Evolutionary conservation across 1,284 basidiomycete genomes (phyloP).

Genomic region (Papiliotrema fonsecae): DNA sequence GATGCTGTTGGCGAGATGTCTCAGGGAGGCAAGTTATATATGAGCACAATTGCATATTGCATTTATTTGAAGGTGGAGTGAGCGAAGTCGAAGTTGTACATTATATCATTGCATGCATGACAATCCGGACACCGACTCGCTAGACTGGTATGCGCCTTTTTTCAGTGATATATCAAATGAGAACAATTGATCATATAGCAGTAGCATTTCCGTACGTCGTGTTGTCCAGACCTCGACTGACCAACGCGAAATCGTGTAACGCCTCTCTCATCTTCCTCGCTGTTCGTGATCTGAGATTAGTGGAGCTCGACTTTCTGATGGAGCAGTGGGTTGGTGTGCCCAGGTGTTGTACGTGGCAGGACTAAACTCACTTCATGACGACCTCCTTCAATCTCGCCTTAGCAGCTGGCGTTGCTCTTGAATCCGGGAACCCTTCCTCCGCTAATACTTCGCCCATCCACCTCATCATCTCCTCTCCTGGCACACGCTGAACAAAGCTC

Average conservation of each 20-base stretch:
- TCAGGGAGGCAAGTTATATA: slow-evolving; percentile 21
- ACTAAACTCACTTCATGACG: slow-evolving; percentile 57
- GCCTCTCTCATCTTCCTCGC: slow-evolving; percentile 47
- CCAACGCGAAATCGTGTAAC: slow-evolving; percentile 49
- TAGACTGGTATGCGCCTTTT: too few species aligned
- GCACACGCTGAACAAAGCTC: slow-evolving; percentile 57
- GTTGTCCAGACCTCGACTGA: slow-evolving; percentile 44
- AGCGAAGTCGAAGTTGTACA: too few species aligned
- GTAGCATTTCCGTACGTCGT: slow-evolving; percentile 48
- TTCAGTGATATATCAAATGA: too few species aligned
- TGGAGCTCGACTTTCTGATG: neutral
- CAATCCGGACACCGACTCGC: neutral
- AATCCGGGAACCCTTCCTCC: slow-evolving; percentile 51
- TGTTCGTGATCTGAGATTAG: slow-evolving; percentile 34
- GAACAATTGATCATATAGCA: too few species aligned
- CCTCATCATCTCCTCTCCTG: slow-evolving; percentile 52
- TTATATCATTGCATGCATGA: too few species aligned
- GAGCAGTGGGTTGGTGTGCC: neutral
- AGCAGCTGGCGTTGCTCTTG: slow-evolving; percentile 53
- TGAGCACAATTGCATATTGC: too few species aligned
- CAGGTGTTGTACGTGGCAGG: neutral
- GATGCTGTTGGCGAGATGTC: slow-evolving; percentile 8
- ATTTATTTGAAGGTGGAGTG: too few species aligned
- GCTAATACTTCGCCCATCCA: slow-evolving; percentile 72
- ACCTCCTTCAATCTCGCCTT: slow-evolving; percentile 73